Base-by-base conservation (phyloP, 2,329 filamentous ascomycete species). In the Exophiala calicioides region DNA sequence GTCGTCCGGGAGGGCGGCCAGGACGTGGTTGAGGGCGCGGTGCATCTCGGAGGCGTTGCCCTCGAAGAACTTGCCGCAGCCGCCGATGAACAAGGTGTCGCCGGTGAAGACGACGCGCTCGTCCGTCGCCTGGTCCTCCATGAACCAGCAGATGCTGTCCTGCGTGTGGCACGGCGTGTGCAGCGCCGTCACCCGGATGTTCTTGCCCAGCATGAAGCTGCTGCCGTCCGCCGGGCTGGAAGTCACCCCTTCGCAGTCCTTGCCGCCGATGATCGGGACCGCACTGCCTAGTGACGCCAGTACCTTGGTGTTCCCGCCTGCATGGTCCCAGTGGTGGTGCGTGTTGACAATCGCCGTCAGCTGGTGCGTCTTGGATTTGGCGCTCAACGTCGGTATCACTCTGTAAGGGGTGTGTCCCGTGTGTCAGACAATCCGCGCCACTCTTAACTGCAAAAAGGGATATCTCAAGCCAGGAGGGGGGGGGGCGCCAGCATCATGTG, bases 111-210 rank as follows among this genome's bases (percentile, higher is more conserved):
- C 89, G 5, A 79, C 90, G 60, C 80, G 84, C 37, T 86, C 76
- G 36, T 81, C 74, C 15, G 47, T 55, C 12, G 29, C 33, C 29
- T 42, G 44, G 62, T 98, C 91, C 68, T 95, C 81, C 74, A 93
- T 83, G 59, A 84, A 88, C 74, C 84, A 98, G 76, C 93, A 98
- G 65, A 98, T 95, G 68, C 90, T 96, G 72, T 98, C 93, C 72
- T 96, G 90, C 1, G 93, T 98, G 67, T 98, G 93, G 68, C 93
- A 98, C 1, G 93, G 93, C 9, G 93, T 98, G 70, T 97, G 87
- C n/a, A 97, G 74, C 18, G 88, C 86, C 64, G 81, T 91, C 47
- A 96, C 85, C 10, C 79, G 78, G 66, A 98, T 93, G 58, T 79
- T 78, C 30, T 81, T 75, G 45, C 93, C 93, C 53, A 98, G 81